Base-by-base conservation (phyloP, 441 rosid species). In the Euphorbia corollata region DNA sequence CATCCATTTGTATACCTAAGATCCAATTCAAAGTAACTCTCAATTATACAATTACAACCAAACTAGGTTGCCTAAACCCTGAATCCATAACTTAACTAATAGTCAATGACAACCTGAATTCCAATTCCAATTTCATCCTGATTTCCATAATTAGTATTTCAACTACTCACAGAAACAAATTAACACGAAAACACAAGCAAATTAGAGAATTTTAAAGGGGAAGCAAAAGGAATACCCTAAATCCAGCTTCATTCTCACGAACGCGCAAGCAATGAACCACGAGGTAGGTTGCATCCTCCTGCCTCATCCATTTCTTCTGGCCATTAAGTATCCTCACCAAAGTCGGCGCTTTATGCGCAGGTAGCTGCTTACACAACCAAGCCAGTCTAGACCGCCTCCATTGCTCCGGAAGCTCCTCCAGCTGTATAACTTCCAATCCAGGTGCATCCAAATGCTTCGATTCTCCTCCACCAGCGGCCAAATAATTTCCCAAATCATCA, bases 1-100 rank as follows among this genome's bases (percentile, higher is more conserved):
- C 97, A 89, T 93, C 97, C 97, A 93, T 80, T 84, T 85, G 75
- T 91, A 93, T 39, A 93, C 93, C 99, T 93, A 72, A 63, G 68
- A 80, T 59, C 74, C 32, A 53, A 43, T 38, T 43, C 65, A 64
- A 67, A 43, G 13, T 13, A 16, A 23, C 6, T 27, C 23, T 61
- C 54, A 71, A 32, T 15, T 0, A 15, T 32, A 2, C 2, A 32
- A 32, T 32, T 32, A 32, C 6, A 32, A 6, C 36, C 36, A 32
- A 32, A 32, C 36, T 2, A 32, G 2, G 36, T 6, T 32, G 36
- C 36, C 2, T 6, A 32, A 16, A 47, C 16, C 53, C 15, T 47
- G 0, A 16, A 3, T 47, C 15, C 18, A 13, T 13, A 47, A 27
- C 8, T 24, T n/a, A 13, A 43, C 13, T 18, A 19, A 19, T 12